Conservation (phyloP, 1,139 yeast species). For the Yamadazyma spencermartinsiae region DNA sequence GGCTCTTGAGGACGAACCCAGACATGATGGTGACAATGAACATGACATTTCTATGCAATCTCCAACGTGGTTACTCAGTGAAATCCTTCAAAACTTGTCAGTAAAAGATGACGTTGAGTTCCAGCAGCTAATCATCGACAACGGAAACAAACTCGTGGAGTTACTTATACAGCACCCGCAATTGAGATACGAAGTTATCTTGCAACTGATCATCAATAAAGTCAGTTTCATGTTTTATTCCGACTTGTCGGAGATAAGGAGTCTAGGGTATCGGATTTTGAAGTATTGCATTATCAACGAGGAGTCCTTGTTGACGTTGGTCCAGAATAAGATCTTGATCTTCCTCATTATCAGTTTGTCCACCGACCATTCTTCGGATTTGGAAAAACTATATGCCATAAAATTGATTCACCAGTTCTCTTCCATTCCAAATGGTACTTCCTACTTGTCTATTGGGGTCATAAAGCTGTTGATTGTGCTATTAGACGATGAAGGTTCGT, state of each 20-base stretch:
- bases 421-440: slow-evolving; percentile 56
- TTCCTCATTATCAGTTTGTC: slow-evolving; percentile 67
- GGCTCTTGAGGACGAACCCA: background rate
- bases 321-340: slow-evolving; percentile 57
- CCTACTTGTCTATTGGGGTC: slow-evolving; percentile 62
- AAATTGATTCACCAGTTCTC: slow-evolving; percentile 67
- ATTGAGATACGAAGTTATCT: slow-evolving; percentile 63
- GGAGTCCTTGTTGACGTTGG: slow-evolving; percentile 48
- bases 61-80: slow-evolving; percentile 18
- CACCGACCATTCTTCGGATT: slow-evolving; percentile 45
- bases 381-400: slow-evolving; percentile 80
- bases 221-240: slow-evolving; percentile 63
- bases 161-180: slow-evolving; percentile 61
- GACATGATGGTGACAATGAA: background rate
- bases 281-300: slow-evolving; percentile 60
- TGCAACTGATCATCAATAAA: slow-evolving; percentile 60
- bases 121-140: slow-evolving; percentile 41
- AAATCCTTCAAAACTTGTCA: slow-evolving; percentile 16
- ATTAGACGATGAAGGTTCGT: slow-evolving; percentile 44
- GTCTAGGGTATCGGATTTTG: slow-evolving; percentile 75
- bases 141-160: slow-evolving; percentile 63
- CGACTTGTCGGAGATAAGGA: slow-evolving; percentile 61
- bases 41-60: slow-evolving; percentile 7
- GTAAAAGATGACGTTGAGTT: slow-evolving; percentile 4
- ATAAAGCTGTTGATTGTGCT: slow-evolving; percentile 72